Conservation (phyloP, 345 rosid species). For the Syzygium grande region DNA sequence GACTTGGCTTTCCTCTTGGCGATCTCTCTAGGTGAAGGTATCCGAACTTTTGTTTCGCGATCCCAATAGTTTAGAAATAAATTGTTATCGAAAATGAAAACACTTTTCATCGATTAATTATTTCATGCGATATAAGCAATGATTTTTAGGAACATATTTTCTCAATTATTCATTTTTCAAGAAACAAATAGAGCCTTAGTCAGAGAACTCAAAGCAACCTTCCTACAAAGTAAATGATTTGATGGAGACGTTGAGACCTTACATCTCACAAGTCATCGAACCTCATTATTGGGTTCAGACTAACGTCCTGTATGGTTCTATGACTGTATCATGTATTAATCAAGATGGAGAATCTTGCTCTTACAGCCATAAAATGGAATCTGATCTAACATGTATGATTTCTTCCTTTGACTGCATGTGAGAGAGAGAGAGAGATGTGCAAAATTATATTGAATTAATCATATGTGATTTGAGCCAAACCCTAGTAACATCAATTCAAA, state of each 20-base stretch:
- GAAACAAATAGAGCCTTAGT: no score
- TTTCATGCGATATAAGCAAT: no score
- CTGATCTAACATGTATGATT: neutral
- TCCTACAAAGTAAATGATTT: neutral
- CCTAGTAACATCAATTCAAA: neutral
- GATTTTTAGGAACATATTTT: no score
- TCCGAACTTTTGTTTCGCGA: no score
- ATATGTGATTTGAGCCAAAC: neutral
- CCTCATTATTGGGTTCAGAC: neutral
- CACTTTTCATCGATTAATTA: no score
- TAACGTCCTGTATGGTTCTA: neutral
- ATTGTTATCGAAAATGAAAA: no score
- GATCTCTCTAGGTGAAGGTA: no score
- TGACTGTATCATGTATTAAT: neutral
- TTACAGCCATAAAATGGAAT: neutral
- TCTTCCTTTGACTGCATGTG: neutral
- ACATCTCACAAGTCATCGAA: neutral
- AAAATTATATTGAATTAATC: neutral
- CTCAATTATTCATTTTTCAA: no score
- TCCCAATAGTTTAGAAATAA: no score
- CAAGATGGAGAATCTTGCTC: neutral
- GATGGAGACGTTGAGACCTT: neutral
- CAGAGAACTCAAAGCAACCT: neutral
- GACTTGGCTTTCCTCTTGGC: no score
- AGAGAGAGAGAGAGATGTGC: neutral